Base-by-base conservation (phyloP, 2,329 filamentous ascomycete genomes). In the Pseudocercospora cruenta region DNA sequence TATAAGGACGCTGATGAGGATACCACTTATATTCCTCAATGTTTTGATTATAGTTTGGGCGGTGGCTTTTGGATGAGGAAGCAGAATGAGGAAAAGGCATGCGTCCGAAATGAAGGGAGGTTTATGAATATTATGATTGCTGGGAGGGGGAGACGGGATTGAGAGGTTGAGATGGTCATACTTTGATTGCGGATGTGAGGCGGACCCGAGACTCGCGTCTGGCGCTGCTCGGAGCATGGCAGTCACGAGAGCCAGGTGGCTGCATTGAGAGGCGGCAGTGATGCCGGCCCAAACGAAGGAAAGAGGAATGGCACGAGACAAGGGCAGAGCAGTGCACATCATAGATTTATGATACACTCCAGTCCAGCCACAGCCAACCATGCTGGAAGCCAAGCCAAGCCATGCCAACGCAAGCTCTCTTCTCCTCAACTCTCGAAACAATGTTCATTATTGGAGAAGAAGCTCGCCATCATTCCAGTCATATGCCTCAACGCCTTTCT, bases 1-100 rank as follows among this genome's bases (percentile, higher is more conserved):
- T 75, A 90, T 97, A 72, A 86, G 94, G 79, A 97, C 92, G 65
- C 83, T 98, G 62, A 96, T 96, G 92, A 88, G 94, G 83, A 93
- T 94, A 84, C 93, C 93, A 14, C 81, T 96, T 69, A 96, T 96
- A 79, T 87, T 88, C 68, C 88, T 94, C 75, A 96, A 96, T 79
- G 88, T 89, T 5, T 78, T 94, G 71, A 90, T 96, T 71, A 95
- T 96, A 76, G 78, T 93, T 66, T 96, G 74, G 74, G 71, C 74
- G 2, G 69, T 77, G 43, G 74, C 73, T 3, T 76, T 77, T 62
- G 74, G 75, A 22, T 77, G 75, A 77, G 45, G n/a, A n/a, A n/a
- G n/a, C n/a, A n/a, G n/a, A n/a, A n/a, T n/a, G n/a, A n/a, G n/a
- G n/a, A n/a, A n/a, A n/a, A n/a, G n/a, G n/a, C n/a, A n/a, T n/a